Base-by-base conservation (phyloP, 225 moss, liverwort and hornwort genomes). In the Physcomitrium patens region DNA sequence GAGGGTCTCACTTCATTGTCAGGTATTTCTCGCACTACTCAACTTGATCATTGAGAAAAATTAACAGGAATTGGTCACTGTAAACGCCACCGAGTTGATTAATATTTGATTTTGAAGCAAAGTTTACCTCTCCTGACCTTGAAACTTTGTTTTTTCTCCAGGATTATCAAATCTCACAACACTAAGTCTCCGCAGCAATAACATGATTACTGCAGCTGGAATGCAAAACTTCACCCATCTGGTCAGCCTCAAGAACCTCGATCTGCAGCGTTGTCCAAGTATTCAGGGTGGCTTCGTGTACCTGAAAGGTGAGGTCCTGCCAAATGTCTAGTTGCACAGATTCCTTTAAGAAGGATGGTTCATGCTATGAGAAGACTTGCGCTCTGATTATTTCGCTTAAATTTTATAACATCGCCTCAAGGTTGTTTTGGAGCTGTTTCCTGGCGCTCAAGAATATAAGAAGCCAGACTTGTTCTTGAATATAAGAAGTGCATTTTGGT, bases 201-300 rank as follows among this genome's bases (percentile, higher is more conserved):
- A 77, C 75, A 69, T 27, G 28, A 69, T 82, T 56, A 77, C 82
- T 50, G 69, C 73, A 64, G 84, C 73, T 80, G 95, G 93, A 75
- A 81, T 96, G 93, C 81, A 83, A 17, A 78, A 89, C 70, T 90
- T 96, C 15, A 76, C 84, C 63, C 76, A 84, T 77, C 89, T 96
- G 68, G 84, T 90, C 58, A 93, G 83, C 78, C 87, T 96, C 47
- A 93, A 86, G 72, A 75, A 70, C 77, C 93, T 96, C 61, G 95
- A 96, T 72, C 82, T 96, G 69, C 93, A 96, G 76, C 81, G 86
- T 65, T 96, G 95, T 79, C 86, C 91, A 23, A 64, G 17, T 63
- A 90, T 96, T 55, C 83, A 96, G 59, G 93, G 93, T 66, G 95
- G 95, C 55, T 91, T 96, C 24, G 65, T 87, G 62, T 83, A 96